Evolutionary conservation across 768 basidiomycete species (phyloP).

Genomic region (Boletus rufocinnamomeus): DNA sequence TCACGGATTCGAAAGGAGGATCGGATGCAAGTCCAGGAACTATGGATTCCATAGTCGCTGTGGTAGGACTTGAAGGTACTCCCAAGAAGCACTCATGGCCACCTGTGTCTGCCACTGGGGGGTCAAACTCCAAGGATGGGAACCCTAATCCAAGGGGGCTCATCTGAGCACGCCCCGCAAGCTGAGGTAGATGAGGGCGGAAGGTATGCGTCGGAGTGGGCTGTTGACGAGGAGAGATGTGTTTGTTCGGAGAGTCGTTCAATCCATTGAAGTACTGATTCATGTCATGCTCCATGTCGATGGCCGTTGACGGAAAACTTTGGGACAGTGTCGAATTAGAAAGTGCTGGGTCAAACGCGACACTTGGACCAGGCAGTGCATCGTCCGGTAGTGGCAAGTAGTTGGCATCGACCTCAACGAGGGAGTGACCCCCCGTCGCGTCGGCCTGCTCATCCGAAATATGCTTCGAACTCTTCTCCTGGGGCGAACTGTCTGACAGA

Average conservation of each 20-base stretch:
- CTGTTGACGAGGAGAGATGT: slow-evolving; percentile 1
- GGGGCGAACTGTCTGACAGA: not conserved
- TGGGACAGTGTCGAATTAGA: slow-evolving; percentile 1
- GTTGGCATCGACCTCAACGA: not conserved
- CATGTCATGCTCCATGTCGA: slow-evolving; percentile 28
- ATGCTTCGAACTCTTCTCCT: not conserved
- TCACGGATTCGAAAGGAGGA: slow-evolving; percentile 1
- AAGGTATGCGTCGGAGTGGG: slow-evolving; percentile 8
- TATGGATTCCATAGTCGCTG: not conserved
- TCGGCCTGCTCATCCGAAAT: not conserved
- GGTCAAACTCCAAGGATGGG: slow-evolving; percentile 10
- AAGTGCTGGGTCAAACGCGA: not conserved
- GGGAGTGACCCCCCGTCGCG: not conserved
- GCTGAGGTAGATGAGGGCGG: slow-evolving; percentile 9
- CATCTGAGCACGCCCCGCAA: not conserved
- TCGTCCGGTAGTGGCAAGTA: not conserved
- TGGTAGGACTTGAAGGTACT: slow-evolving; percentile 29
- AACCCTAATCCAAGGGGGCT: slow-evolving; percentile 8
- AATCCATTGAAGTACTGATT: slow-evolving; percentile 31
- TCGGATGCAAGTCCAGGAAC: not conserved
- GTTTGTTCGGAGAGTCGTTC: slow-evolving; percentile 23
- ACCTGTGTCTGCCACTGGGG: slow-evolving; percentile 6
- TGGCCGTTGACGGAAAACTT: not conserved
- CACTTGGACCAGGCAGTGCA: not conserved
- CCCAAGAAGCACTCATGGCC: slow-evolving; percentile 28